A percentile compares a stretch with the other conserved stretches of the same genome.
phyloP scores from a whole-genome alignment of 2,329 filamentous ascomycete species.

The Diplocarpon mali region DNA sequence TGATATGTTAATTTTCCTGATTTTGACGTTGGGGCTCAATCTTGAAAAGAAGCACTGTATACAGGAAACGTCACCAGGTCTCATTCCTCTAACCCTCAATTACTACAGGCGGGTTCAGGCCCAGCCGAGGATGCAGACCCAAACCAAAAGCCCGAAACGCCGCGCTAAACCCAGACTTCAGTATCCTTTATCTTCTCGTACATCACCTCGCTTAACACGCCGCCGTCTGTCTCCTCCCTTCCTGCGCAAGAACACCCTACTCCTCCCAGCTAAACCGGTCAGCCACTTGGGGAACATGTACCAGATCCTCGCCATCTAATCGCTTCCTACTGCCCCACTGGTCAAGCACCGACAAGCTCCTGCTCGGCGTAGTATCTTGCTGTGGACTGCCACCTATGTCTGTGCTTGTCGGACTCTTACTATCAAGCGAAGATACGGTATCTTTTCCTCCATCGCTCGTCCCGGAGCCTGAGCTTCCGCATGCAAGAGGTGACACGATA shows the following conservation, averaged over 20 bases:
- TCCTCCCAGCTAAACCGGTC: slow-evolving; percentile 22
- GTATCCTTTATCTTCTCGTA: background rate
- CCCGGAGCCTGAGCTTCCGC: background rate
- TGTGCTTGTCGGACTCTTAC: background rate
- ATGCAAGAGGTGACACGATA: slow-evolving; percentile 5
- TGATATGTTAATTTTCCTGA: too few relatives aligned
- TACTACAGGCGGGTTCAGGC: background rate
- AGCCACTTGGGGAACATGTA: slow-evolving; percentile 20
- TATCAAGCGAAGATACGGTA: background rate
- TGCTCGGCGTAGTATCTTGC: background rate
- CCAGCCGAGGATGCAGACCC: background rate
- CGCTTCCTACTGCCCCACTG: slow-evolving; percentile 12
- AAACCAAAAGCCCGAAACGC: background rate
- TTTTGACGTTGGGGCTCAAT: too few relatives aligned
- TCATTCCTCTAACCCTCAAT: background rate
- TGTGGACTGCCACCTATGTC: background rate
- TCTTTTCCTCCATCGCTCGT: background rate
- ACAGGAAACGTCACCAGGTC: too few relatives aligned
- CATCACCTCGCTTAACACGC: background rate
- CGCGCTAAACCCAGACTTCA: background rate
- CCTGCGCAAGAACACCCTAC: slow-evolving; percentile 12
- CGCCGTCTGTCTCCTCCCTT: slow-evolving; percentile 1
- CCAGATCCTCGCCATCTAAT: slow-evolving; percentile 18
- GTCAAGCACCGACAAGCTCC: slow-evolving; percentile 7
- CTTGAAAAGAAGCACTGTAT: too few relatives aligned